Evolutionary conservation across 768 basidiomycete species (phyloP).

Genomic region (Amanita molliuscula): DNA sequence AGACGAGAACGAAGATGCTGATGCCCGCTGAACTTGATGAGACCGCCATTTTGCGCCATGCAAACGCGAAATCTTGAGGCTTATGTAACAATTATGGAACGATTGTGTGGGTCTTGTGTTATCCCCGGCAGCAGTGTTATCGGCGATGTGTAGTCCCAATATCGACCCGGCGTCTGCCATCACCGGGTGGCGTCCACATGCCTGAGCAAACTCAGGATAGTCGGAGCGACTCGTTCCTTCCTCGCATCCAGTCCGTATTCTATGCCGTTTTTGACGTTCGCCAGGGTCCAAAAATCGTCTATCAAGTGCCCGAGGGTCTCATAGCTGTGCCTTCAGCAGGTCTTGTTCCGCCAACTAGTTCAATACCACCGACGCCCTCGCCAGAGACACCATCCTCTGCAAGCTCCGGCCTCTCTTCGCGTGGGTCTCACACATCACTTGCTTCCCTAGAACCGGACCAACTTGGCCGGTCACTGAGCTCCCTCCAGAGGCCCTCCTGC

Average conservation of each 20-base stretch:
- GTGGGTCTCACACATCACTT: slow-evolving; percentile 42
- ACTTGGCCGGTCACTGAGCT: slow-evolving; percentile 30
- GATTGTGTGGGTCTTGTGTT: too few species aligned
- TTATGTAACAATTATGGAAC: background rate
- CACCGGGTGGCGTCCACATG: background rate
- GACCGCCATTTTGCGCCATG: slow-evolving; percentile 31
- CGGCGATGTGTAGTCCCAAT: background rate
- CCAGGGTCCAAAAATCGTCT: slow-evolving; percentile 82
- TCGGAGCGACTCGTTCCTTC: slow-evolving; percentile 55
- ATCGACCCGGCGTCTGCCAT: background rate
- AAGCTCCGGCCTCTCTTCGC: slow-evolving; percentile 24
- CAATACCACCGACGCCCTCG: slow-evolving; percentile 30
- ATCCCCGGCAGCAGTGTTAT: too few species aligned
- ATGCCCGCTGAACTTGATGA: slow-evolving; percentile 68
- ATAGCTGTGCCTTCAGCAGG: slow-evolving; percentile 41
- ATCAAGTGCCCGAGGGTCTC: slow-evolving; percentile 90
- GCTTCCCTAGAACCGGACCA: slow-evolving; percentile 37
- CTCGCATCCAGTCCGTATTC: slow-evolving; percentile 80
- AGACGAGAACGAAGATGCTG: slow-evolving; percentile 76
- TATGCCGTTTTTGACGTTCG: slow-evolving; percentile 86
- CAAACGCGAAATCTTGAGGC: background rate
- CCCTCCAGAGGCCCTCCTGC: slow-evolving; percentile 42
- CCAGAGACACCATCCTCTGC: slow-evolving; percentile 19
- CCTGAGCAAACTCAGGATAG: slow-evolving; percentile 14
- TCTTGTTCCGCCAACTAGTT: slow-evolving; percentile 16